Evolutionary conservation across 2,329 filamentous ascomycete genomes (phyloP).

Genomic region (Ilyonectria mors-panacis): DNA sequence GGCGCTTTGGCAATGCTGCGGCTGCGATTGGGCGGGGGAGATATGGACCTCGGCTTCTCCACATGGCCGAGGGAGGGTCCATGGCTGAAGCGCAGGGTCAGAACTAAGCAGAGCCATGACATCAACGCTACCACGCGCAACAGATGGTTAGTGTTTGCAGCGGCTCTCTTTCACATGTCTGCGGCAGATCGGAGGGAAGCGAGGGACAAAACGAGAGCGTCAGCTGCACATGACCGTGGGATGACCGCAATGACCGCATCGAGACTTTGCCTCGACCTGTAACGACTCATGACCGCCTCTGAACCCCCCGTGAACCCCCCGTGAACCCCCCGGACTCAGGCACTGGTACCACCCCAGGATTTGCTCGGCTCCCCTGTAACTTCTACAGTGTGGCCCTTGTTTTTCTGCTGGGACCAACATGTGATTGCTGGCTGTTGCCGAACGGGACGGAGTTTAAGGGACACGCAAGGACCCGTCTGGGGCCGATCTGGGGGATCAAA

Average conservation of each 20-base stretch:
- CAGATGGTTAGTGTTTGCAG: not conserved
- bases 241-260: constrained; percentile 15
- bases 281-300: constrained; percentile 23
- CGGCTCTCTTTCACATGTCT: constrained; percentile 7
- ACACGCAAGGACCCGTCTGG: constrained; percentile 18
- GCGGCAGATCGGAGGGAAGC: not conserved
- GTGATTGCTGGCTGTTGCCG: constrained; percentile 46
- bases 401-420: constrained; percentile 33
- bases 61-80: constrained; percentile 18
- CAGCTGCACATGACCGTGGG: constrained; percentile 7
- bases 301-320: not conserved
- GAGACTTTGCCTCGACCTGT: constrained; percentile 37
- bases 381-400: not conserved
- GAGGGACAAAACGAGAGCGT: not conserved
- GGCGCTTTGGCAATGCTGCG: constrained; percentile 42
- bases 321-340: not conserved
- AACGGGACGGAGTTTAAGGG: constrained; percentile 38
- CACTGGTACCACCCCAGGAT: not conserved
- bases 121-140: constrained; percentile 34
- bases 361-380: not conserved
- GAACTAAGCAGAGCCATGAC: constrained; percentile 36
- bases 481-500: constrained; percentile 5
- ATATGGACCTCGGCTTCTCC: constrained; percentile 43
- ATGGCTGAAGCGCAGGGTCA: not conserved
- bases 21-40: constrained; percentile 39